Base-by-base conservation (phyloP, 495 filamentous ascomycete species). In the Cenococcum geophilum region DNA sequence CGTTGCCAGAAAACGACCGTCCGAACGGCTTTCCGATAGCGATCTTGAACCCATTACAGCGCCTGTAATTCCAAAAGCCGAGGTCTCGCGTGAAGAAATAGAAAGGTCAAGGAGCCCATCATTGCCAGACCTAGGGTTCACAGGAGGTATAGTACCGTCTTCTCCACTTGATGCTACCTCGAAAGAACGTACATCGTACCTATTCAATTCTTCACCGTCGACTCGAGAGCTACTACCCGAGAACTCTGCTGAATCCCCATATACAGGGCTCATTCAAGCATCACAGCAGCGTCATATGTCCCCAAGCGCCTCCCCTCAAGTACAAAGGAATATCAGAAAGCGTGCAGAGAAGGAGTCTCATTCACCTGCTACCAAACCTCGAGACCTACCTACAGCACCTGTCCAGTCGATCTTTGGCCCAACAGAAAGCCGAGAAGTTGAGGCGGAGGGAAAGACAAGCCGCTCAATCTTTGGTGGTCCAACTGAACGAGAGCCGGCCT, bases 191-290 rank as follows among this genome's bases (percentile, higher is more conserved):
- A 76, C 79, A 4, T 81, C 82, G 20, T 70, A 76, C 25, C 73
- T 85, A 1, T 83, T 85, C 62, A 68, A 76, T 36, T 78, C 80
- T 12, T 80, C 82, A 4, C 79, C 79, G 4, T 76, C 77, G n/a
- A 74, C 70, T 52, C 69, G 73, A 58, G 70, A 48, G 16, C 47
- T 63, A 70, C 55, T 43, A 63, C 25, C 71, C 64, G 69, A 54
- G 34, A 48, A 48, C 55, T 57, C n/a, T 54, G 37, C 50, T 57
- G 40, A 56, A 32, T 56, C 53, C 21, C 53, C 53, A 18, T 35
- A n/a, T 18, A 37, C 53, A 37, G 53, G 20, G 32, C 32, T 5
- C 34, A 11, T 32, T 56, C 42, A 20, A 60, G 18, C 50, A 37
- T 21, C 21, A 18, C 22, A 62, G 57, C 20, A 52, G 43, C 42